Conservation (phyloP, 164 flowering plant species). For the Nymphaea thermarum region DNA sequence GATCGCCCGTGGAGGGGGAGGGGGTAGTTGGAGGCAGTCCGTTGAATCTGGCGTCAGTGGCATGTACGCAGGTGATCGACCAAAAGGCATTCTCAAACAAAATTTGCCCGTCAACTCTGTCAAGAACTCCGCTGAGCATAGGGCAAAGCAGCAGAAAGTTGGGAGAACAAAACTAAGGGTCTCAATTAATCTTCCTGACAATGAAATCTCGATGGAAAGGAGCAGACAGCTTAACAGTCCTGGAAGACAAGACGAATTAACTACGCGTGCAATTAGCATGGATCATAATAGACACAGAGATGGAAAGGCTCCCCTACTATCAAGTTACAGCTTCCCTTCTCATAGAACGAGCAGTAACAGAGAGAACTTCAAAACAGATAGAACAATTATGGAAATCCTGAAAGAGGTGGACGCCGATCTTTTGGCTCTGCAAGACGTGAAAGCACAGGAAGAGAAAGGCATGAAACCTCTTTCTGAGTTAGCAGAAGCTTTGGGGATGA, state of each 20-base stretch:
- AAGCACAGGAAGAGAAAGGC: slow-evolving; percentile 77
- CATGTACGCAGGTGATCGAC: slow-evolving; percentile 21
- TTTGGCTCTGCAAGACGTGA: slow-evolving; percentile 82
- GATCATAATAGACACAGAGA: slow-evolving; percentile 8
- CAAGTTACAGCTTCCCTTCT: slow-evolving; percentile 45
- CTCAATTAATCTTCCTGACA: slow-evolving; percentile 79
- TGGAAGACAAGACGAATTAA: slow-evolving; percentile 17
- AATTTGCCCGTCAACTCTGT: slow-evolving; percentile 20
- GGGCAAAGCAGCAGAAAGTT: slow-evolving; percentile 11
- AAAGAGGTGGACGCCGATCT: slow-evolving; percentile 83
- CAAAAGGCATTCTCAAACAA: slow-evolving; percentile 70
- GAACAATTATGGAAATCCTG: slow-evolving; percentile 57
- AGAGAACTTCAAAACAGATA: slow-evolving; percentile 22
- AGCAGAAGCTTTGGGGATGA: slow-evolving; percentile 80
- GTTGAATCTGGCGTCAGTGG: slow-evolving; percentile 11
- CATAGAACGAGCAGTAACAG: slow-evolving; percentile 12
- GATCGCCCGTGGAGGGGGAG: slow-evolving; percentile 1
- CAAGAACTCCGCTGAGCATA: slow-evolving; percentile 10
- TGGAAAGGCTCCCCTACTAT: slow-evolving; percentile 39
- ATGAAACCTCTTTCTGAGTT: slow-evolving; percentile 90
- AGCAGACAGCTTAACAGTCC: slow-evolving; percentile 12
- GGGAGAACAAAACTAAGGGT: slow-evolving; percentile 46
- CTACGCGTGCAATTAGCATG: slow-evolving; percentile 9
- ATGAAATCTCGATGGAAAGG: slow-evolving; percentile 66
- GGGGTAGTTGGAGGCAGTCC: slow-evolving; percentile 1